phyloP scores from a whole-genome alignment of 176 grass and related monocot genomes.

The Ampelocalamus luodianensis region DNA sequence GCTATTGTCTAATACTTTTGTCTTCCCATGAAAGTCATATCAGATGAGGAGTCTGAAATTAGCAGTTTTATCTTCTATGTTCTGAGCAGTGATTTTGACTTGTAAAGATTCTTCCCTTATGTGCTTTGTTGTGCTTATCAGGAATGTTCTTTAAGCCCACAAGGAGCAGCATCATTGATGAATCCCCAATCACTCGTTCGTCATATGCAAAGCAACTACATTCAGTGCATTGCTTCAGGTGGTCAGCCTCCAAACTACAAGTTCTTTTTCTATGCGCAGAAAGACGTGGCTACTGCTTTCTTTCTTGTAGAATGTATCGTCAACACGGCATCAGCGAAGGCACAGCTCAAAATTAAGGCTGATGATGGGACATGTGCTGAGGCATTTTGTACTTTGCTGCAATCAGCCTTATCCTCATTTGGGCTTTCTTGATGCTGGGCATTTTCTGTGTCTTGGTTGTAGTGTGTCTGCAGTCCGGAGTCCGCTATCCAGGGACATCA shows the following conservation, averaged over 20 bases:
- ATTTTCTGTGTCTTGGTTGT: background rate
- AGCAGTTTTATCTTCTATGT: slow-evolving; percentile 11
- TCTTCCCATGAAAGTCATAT: slow-evolving; percentile 29
- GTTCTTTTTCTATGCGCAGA: slow-evolving; percentile 97
- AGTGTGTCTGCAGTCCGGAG: background rate
- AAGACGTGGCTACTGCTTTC: slow-evolving; percentile 67
- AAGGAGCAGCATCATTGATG: slow-evolving; percentile 77
- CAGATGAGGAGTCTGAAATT: background rate
- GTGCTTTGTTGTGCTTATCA: slow-evolving; percentile 36
- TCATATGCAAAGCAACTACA: slow-evolving; percentile 85
- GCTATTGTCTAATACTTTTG: background rate
- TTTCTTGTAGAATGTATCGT: slow-evolving; percentile 95
- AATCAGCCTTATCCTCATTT: slow-evolving; percentile 82
- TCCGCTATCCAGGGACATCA: background rate
- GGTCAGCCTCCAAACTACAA: slow-evolving; percentile 97
- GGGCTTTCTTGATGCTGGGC: slow-evolving; percentile 53
- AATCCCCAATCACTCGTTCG: slow-evolving; percentile 86
- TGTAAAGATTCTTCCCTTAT: background rate
- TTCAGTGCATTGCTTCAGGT: slow-evolving; percentile 97
- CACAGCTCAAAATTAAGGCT: slow-evolving; percentile 93
- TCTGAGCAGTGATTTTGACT: slow-evolving; percentile 20
- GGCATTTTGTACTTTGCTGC: slow-evolving; percentile 73
- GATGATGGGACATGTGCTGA: slow-evolving; percentile 68
- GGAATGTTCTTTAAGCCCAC: slow-evolving; percentile 77
- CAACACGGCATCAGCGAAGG: slow-evolving; percentile 84